Base-by-base conservation (phyloP, 108 stramenopile species). In the Thalassiosira profunda region DNA sequence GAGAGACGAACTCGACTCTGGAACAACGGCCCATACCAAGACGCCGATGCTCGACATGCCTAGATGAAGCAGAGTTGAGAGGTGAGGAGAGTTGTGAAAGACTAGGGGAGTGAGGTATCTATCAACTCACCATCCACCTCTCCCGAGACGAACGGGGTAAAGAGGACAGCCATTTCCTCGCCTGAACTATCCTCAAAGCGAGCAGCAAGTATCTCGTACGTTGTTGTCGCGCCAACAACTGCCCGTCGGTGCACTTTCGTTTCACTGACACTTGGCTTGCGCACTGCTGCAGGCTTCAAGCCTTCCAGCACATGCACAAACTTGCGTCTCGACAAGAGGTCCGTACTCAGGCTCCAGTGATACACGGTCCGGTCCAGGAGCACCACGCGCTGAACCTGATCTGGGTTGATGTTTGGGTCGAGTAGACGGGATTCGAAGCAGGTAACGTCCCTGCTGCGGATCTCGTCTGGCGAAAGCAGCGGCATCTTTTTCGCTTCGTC, bases 161-260 rank as follows among this genome's bases (percentile, higher is more conserved):
- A 52, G 5, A 52, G 35, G 8, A 44, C 57, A 24, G 21, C 57
- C 15, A 44, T 41, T 18, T 58, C 41, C 0, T 58, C 8, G n/a
- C 8, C 44, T 44, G 42, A 44, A 3, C 25, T 15, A 21, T 58
- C 57, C 3, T 44, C 57, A 37, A 58, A 58, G 31, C 41, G 57
- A 58, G n/a, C 35, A 58, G 57, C 57, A 44, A 58, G 57, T 34
- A 58, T 24, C 15, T 58, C 57, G 35, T 44, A 58, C 2, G 57
- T 58, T 18, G 38, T 38, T n/a, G 42, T 44, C 17, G 38, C 44
- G 12, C 57, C 57, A 24, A 58, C 42, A 8, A 58, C 44, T 14
- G 57, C 41, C 24, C 57, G 57, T 25, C 57, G 57, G 8, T 58
- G 57, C 14, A 41, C 6, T 5, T 45, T 4, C 24, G 57, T 58